Percentiles rank a stretch among this genome's conserved stretches.
phyloP scores from a whole-genome alignment of 176 grass and related monocot species.

The Rhipidocladum racemiflorum region DNA sequence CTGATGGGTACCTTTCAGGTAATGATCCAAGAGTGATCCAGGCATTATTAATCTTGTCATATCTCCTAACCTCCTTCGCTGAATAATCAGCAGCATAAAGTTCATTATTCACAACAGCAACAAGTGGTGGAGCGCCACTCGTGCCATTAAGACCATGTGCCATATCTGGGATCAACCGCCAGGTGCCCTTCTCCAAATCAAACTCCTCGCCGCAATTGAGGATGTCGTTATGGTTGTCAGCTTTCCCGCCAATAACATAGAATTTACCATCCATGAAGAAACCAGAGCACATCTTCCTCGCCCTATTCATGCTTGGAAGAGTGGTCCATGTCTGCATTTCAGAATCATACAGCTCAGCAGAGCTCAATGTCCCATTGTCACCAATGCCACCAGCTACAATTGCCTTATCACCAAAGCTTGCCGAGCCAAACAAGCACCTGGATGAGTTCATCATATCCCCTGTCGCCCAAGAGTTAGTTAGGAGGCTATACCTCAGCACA shows the following conservation, averaged over 20 bases:
- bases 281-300: constrained; percentile 52
- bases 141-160: constrained; percentile 39
- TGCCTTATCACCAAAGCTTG: constrained; percentile 40
- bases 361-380: constrained; percentile 28
- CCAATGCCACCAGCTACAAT: constrained; percentile 50
- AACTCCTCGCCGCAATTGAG: constrained; percentile 48
- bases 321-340: constrained; percentile 43
- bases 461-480: constrained; percentile 43
- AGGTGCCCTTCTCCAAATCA: constrained; percentile 45
- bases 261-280: constrained; percentile 59
- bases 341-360: constrained; percentile 58
- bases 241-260: constrained; percentile 48
- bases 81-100: constrained; percentile 54
- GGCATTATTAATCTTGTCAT: constrained; percentile 39
- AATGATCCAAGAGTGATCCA: constrained; percentile 55
- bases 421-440: constrained; percentile 52
- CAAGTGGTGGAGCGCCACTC: constrained; percentile 43
- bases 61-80: constrained; percentile 38
- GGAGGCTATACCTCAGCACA: constrained; percentile 48
- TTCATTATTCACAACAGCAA: constrained; percentile 55
- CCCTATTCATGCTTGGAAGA: constrained; percentile 49
- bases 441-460: constrained; percentile 48
- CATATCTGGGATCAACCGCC: constrained; percentile 50
- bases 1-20: constrained; percentile 41
- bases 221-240: constrained; percentile 23